Evolutionary conservation across 164 flowering plant genomes (phyloP), one percentile per base, ranked within the genome.

Genomic region (Umbilicus rupestris): DNA sequence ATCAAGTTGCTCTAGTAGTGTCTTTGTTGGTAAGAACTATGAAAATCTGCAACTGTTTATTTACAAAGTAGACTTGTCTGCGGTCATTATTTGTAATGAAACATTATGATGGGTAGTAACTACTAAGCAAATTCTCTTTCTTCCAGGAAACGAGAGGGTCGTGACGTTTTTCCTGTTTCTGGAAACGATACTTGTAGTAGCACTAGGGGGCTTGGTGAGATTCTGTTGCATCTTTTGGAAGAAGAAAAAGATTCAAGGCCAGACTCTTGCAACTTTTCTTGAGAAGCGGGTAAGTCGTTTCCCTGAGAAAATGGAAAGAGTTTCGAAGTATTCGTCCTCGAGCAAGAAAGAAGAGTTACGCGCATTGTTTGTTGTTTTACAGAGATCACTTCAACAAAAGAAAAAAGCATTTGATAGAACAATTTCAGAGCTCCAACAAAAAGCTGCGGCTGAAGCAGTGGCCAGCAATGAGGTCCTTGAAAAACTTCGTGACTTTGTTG

Each of bases 201-300:
- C 80, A 64, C 77, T 90, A 16, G 83, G 81, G 2, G 78, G 73
- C 5, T 68, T 79, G 10, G 89, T 90, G 4, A 70, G 89, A 11
- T 86, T 86, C 76, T 93, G 98, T 71, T 85, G 79, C 60, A 75
- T 83, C 70, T 90, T 93, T 73, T 90, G 98, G 98, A 76, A 77
- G 63, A 93, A 90, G 74, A 84, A 77, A 75, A 90, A 87, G 77
- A 80, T 93, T 55, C 81, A 80, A 72, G 78, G 68, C 41, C 86
- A 79, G 69, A 74, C 72, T 74, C 86, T 93, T 28, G 89, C 87
- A 44, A 72, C 66, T 60, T 93, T 93, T 60, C 79, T 93, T 0
- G 86, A 84, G 45, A 87, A 84, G 74, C 74, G 98, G 70, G 98
- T 90, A 73, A 80, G 79, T 26, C 46, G 12, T 42, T 63, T 19